Conservation (phyloP, 192 early-diverging fungal species). For the Coemansia guatemalensis region DNA sequence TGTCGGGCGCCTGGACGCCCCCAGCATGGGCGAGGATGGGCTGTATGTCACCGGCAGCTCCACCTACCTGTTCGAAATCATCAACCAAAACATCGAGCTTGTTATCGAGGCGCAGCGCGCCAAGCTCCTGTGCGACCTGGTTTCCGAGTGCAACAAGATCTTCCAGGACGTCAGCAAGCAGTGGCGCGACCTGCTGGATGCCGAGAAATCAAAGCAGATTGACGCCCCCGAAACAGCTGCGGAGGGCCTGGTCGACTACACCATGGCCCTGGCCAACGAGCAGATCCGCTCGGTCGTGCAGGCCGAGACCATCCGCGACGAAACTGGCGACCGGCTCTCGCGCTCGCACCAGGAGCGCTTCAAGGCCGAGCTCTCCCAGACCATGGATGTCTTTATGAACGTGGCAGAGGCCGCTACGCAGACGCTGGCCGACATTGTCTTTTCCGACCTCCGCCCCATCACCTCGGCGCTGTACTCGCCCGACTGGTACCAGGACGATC, state of each 20-base stretch:
- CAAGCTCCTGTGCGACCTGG: slow-evolving; percentile 85
- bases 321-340: slow-evolving; percentile 59
- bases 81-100: slow-evolving; percentile 96
- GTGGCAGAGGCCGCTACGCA: slow-evolving; percentile 75
- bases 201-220: slow-evolving; percentile 77
- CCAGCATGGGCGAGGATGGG: slow-evolving; percentile 75
- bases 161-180: slow-evolving; percentile 81
- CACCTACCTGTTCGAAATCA: slow-evolving; percentile 90
- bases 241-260: slow-evolving; percentile 91
- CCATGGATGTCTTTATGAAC: slow-evolving; percentile 89
- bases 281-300: slow-evolving; percentile 89
- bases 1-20: slow-evolving; percentile 52
- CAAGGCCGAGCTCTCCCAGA: slow-evolving; percentile 63
- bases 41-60: slow-evolving; percentile 82
- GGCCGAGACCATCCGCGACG: slow-evolving; percentile 72
- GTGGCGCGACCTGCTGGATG: slow-evolving; percentile 76
- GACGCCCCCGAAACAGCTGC: slow-evolving; percentile 73
- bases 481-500: slow-evolving; percentile 90
- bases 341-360: slow-evolving; percentile 62
- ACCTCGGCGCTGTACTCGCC: slow-evolving; percentile 72
- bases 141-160: slow-evolving; percentile 73
- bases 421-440: slow-evolving; percentile 80
- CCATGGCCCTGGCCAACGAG: slow-evolving; percentile 95
- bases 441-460: slow-evolving; percentile 78
- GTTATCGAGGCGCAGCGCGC: slow-evolving; percentile 82